Percentiles rank a stretch among this genome's conserved stretches.
These are phyloP conservation scores for Apiospora kogelbergensis DNA, from an alignment of 2,329 filamentous ascomycete genomes.

Conservation along the genomic window DNA sequence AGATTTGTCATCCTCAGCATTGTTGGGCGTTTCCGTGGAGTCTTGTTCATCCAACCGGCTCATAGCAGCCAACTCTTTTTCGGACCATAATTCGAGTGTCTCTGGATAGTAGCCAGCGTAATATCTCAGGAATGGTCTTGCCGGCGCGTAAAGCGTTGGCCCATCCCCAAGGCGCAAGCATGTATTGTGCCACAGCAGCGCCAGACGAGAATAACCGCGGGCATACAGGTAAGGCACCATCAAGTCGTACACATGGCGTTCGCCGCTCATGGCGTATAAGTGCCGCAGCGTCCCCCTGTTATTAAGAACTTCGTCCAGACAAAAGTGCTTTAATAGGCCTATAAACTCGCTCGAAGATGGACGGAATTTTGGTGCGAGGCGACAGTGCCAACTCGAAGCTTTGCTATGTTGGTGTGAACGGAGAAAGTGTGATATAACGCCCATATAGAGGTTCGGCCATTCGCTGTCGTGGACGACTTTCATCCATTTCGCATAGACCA, in stretches of 20 bases:
- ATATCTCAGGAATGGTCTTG: conserved; percentile 49
- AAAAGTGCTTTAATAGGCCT: conserved; percentile 40
- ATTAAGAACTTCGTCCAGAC: conserved; percentile 34
- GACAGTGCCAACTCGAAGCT: conserved; percentile 49
- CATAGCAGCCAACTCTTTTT: neutral
- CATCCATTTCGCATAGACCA: conserved; percentile 45
- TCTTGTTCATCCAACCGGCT: neutral
- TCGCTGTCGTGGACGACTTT: conserved; percentile 34
- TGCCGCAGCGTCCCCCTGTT: conserved; percentile 41
- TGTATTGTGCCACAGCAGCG: conserved; percentile 47
- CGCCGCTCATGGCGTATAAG: conserved; percentile 45
- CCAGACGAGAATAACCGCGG: conserved; percentile 43
- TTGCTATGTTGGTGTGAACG: conserved; percentile 36
- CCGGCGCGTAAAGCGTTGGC: conserved; percentile 38
- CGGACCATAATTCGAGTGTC: conserved; percentile 30
- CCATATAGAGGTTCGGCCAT: conserved; percentile 54
- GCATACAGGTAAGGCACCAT: conserved; percentile 52
- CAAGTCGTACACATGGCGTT: conserved; percentile 49
- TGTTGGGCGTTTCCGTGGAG: neutral
- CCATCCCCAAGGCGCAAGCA: conserved; percentile 42
- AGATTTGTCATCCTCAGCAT: conserved; percentile 13
- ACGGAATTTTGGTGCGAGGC: conserved; percentile 42
- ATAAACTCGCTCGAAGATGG: conserved; percentile 42
- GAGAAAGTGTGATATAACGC: conserved; percentile 44
- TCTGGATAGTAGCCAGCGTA: conserved; percentile 38